Base-by-base conservation (phyloP, 2,329 filamentous ascomycete species). In the Epicoccum nigrum region DNA sequence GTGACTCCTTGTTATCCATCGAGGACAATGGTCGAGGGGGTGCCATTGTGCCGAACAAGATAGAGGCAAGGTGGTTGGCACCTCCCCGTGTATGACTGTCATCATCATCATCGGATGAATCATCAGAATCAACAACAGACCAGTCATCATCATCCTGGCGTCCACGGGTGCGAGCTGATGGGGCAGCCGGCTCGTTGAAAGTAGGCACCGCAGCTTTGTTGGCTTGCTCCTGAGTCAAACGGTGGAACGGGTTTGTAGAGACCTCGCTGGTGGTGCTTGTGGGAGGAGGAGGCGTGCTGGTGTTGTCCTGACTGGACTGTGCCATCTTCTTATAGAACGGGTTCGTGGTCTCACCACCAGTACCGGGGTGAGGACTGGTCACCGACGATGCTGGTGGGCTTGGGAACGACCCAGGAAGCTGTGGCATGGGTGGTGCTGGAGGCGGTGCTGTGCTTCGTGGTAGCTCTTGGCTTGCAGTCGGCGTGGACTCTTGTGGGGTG, bases 41-140 rank as follows among this genome's bases (percentile, higher is more conserved):
- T 8, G 85, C 93, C 92, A 99, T 97, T 43, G 92, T 96, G 52
- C 94, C 93, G 71, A 99, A 99, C 16, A 99, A 82, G 54, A 97
- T 94, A 6, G 90, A 96, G 13, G 94, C 94, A 30, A 99, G 84
- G 64, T 96, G 90, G 54, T 95, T 94, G 40, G 94, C 94, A 46
- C 90, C 90, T 42, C 89, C 89, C 15, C 90, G 87, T 8, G 87
- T 84, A 45, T 92, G 88, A 48, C 92, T 89, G 48, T 93, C 88
- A 28, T 84, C 83, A n/a, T 86, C 83, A 38, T 85, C 84, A 4
- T 76, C 76, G 5, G 85, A 86, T 44, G 90, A 88, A 46, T 89
- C 86, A 16, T 88, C 86, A 3, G 90, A 93, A 54, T 91, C 92
- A 20, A 85, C 85, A 11, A 83, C 85, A 55, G 85, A 88, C 92